Conservation (phyloP, 257 asterid genomes). For the Jacaranda mimosifolia region DNA sequence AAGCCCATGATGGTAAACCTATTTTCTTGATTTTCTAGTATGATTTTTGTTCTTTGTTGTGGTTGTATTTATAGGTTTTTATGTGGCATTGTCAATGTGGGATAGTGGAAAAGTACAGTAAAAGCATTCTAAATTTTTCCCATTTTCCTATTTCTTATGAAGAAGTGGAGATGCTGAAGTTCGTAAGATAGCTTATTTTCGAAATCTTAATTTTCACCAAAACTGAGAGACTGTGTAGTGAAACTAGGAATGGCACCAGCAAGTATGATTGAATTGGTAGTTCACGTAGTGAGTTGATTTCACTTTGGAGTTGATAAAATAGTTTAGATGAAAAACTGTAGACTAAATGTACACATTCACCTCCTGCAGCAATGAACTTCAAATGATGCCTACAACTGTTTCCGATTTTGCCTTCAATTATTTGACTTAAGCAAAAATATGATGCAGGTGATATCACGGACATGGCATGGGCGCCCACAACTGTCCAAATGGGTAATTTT, state of each 20-base stretch:
- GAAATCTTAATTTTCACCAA: not conserved
- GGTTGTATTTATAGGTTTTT: not conserved
- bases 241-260: not conserved
- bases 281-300: too few relatives aligned
- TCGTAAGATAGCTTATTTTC: not conserved
- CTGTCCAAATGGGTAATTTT: constrained; percentile 65
- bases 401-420: constrained; percentile 28
- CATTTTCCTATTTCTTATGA: not conserved
- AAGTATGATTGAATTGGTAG: not conserved
- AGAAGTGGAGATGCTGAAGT: constrained; percentile 6
- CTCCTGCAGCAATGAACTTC: not conserved
- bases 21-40: constrained; percentile 13
- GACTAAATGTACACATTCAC: not conserved
- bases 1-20: constrained; percentile 90
- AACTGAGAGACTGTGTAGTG: not conserved
- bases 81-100: not conserved
- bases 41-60: constrained; percentile 13
- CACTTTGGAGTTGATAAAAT: too few relatives aligned
- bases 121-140: not conserved
- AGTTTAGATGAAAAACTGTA: not conserved
- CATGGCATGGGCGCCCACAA: constrained; percentile 86
- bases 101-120: not conserved
- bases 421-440: constrained; percentile 28
- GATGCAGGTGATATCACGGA: constrained; percentile 85
- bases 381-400: constrained; percentile 23